These are phyloP conservation scores for Aspergillus uvarum DNA, from an alignment of 2,329 filamentous ascomycete genomes.

Conservation along the genomic window DNA sequence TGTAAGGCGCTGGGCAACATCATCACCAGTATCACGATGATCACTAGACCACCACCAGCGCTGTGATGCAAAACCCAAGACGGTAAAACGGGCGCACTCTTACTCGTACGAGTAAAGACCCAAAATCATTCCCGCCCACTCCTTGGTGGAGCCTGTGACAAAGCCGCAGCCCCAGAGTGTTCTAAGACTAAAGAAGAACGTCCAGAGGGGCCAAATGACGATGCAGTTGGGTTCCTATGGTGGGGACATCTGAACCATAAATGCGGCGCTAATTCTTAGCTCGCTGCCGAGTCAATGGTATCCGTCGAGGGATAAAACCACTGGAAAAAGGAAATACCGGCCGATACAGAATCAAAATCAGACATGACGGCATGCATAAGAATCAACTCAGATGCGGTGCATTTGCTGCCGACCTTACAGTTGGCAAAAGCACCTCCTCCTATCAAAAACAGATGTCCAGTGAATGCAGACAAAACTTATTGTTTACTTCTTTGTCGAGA, in stretches of 20 bases:
- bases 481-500: no score
- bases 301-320: background rate
- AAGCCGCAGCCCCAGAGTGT: background rate
- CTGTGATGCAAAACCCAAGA: background rate
- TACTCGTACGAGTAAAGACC: background rate
- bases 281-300: background rate
- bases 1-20: background rate
- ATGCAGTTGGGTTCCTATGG: background rate
- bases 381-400: background rate
- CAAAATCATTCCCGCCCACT: background rate
- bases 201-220: slow-evolving; percentile 3
- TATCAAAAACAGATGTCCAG: background rate
- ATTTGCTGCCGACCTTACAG: background rate
- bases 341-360: background rate
- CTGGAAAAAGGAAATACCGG: background rate
- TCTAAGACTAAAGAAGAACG: background rate
- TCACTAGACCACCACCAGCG: background rate
- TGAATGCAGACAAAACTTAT: no score
- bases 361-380: background rate
- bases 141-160: background rate
- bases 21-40: background rate
- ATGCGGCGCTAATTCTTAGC: slow-evolving; percentile 1
- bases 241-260: slow-evolving; percentile 1
- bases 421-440: background rate
- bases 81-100: background rate